A percentile compares a stretch with the other conserved stretches of the same genome.
Evolutionary conservation across 768 basidiomycete genomes (phyloP).

Genomic region (Leccinum pellstonianum): DNA sequence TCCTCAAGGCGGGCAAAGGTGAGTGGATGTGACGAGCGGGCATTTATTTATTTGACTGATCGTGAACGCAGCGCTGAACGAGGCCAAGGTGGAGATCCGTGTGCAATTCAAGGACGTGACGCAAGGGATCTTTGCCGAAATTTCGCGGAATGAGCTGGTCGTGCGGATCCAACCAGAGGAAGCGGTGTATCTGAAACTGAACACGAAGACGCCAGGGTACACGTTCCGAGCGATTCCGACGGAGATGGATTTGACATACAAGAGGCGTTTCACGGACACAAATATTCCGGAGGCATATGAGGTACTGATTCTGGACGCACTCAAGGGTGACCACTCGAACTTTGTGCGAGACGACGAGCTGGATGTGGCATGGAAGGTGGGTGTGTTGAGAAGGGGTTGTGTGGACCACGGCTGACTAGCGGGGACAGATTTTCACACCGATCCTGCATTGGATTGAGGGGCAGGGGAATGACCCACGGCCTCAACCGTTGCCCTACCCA

Average conservation of each 20-base stretch:
- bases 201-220: slow-evolving; percentile 91
- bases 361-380: slow-evolving; percentile 95
- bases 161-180: slow-evolving; percentile 96
- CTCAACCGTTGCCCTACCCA: slow-evolving; percentile 58
- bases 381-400: slow-evolving; percentile 20
- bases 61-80: slow-evolving; percentile 74
- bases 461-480: slow-evolving; percentile 51
- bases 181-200: slow-evolving; percentile 95
- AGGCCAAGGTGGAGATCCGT: slow-evolving; percentile 97
- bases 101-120: slow-evolving; percentile 99
- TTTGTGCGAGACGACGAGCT: slow-evolving; percentile 98
- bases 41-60: slow-evolving; percentile 12
- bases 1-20: slow-evolving; percentile 98
- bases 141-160: slow-evolving; percentile 95
- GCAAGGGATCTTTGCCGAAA: slow-evolving; percentile 94
- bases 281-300: slow-evolving; percentile 98
- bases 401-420: slow-evolving; percentile 7
- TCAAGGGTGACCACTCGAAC: slow-evolving; percentile 99
- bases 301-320: slow-evolving; percentile 89
- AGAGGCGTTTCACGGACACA: slow-evolving; percentile 85
- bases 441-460: slow-evolving; percentile 97
- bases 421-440: slow-evolving; percentile 83
- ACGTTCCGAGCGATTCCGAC: slow-evolving; percentile 87
- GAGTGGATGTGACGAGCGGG: slow-evolving; percentile 22
- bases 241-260: slow-evolving; percentile 99